Conservation (phyloP, 2,329 filamentous ascomycete species). For the Ophiocordyceps camponoti-leonardi region DNA sequence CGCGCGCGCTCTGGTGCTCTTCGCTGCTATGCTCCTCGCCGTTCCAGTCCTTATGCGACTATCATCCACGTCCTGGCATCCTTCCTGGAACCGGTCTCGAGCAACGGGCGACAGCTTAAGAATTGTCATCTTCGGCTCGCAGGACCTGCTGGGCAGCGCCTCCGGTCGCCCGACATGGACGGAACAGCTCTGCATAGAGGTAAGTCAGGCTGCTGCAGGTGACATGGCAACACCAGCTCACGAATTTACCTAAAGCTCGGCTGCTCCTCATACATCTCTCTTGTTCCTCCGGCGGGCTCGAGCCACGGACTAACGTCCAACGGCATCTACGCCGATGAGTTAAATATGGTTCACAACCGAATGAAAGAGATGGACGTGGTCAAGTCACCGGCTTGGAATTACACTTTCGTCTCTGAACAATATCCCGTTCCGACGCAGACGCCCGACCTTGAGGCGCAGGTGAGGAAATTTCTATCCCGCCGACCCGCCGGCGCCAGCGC, state of each 20-base stretch:
- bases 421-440: conserved; percentile 22
- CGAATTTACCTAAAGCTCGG: conserved; percentile 18
- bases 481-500: conserved; percentile 12
- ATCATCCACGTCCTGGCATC: conserved; percentile 4
- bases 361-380: conserved; percentile 13
- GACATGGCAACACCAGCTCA: background rate
- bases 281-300: conserved; percentile 23
- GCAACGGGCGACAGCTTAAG: conserved; percentile 13
- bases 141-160: conserved; percentile 27
- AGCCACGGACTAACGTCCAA: conserved; percentile 36
- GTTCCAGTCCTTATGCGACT: conserved; percentile 12
- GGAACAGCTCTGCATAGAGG: conserved; percentile 29
- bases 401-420: conserved; percentile 21
- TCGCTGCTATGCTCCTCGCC: conserved; percentile 9
- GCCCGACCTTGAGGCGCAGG: conserved; percentile 25
- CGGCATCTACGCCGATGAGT: conserved; percentile 26
- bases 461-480: conserved; percentile 26
- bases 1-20: conserved; percentile 12
- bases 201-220: conserved; percentile 8
- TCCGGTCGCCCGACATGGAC: conserved; percentile 24
- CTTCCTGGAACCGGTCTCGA: background rate
- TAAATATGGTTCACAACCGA: conserved; percentile 18
- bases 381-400: conserved; percentile 21
- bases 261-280: conserved; percentile 27
- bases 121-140: conserved; percentile 32